Conservation (phyloP, 2,329 filamentous ascomycete species). For the Leptographium procerum region DNA sequence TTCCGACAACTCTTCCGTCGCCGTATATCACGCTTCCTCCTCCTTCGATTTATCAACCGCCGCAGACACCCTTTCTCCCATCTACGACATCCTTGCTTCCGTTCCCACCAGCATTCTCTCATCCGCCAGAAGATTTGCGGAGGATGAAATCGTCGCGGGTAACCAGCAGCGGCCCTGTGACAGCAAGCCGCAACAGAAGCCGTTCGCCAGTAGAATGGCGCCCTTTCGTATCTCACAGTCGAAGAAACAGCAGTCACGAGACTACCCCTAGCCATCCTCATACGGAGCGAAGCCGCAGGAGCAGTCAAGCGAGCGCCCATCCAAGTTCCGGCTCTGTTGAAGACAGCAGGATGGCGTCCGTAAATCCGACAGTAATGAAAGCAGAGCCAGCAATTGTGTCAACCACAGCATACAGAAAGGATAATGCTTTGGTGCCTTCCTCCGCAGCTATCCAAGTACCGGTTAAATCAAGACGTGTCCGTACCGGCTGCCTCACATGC, state of each 20-base stretch:
- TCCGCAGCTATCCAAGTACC: background rate
- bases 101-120: background rate
- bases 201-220: background rate
- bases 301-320: slow-evolving; percentile 4
- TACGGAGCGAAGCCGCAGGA: slow-evolving; percentile 7
- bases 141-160: background rate
- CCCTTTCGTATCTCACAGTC: background rate
- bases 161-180: background rate
- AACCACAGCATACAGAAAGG: slow-evolving; percentile 8
- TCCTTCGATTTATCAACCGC: slow-evolving; percentile 6
- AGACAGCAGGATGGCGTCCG: slow-evolving; percentile 12
- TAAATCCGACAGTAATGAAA: background rate
- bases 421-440: background rate
- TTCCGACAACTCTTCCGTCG: background rate
- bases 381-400: slow-evolving; percentile 10
- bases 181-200: slow-evolving; percentile 1
- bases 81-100: slow-evolving; percentile 1
- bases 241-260: slow-evolving; percentile 1
- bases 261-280: slow-evolving; percentile 10
- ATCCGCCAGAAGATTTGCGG: background rate
- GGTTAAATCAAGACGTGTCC: slow-evolving; percentile 17
- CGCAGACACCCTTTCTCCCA: slow-evolving; percentile 16
- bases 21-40: slow-evolving; percentile 1
- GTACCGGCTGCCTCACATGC: slow-evolving; percentile 86
- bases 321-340: background rate